phyloP scores from a whole-genome alignment of 2,329 filamentous ascomycete species.

The Colletotrichum higginsianum region DNA sequence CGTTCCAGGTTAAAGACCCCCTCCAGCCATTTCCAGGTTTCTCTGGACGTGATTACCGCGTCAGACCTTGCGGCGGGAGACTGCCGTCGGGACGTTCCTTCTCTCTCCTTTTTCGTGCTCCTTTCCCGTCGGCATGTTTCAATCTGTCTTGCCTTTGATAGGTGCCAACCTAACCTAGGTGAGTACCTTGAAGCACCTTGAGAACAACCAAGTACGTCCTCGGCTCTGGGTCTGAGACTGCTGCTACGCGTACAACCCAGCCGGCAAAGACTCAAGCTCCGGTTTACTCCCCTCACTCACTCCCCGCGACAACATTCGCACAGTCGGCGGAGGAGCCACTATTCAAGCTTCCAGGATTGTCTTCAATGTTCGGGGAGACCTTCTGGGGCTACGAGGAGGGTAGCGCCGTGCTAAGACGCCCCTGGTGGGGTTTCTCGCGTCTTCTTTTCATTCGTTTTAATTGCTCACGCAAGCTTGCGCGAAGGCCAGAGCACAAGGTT shows the following conservation, averaged over 20 bases:
- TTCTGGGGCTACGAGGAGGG: constrained; percentile 29
- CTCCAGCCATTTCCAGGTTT: constrained; percentile 22
- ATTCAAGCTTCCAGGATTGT: constrained; percentile 37
- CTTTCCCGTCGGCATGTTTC: neutral
- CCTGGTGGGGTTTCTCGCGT: constrained; percentile 8
- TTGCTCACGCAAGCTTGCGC: neutral
- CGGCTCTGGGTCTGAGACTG: no score
- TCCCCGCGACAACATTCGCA: no score
- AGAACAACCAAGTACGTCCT: neutral
- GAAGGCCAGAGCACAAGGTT: neutral
- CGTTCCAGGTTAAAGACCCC: constrained; percentile 30
- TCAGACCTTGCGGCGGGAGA: constrained; percentile 16
- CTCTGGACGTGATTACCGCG: neutral
- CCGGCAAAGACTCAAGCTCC: neutral
- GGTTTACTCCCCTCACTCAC: neutral
- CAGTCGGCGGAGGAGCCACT: constrained; percentile 13
- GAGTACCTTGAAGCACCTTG: neutral
- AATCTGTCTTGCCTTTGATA: neutral
- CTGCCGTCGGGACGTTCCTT: constrained; percentile 24
- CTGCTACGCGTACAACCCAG: neutral
- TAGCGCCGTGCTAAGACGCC: constrained; percentile 20
- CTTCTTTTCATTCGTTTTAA: constrained; percentile 15
- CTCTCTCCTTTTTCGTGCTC: neutral
- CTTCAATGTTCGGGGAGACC: constrained; percentile 18
- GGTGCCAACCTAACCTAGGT: no score